Percentiles rank a stretch among this genome's conserved stretches.
Conservation (phyloP, 371 early-diverging fungal species). For the Lichtheimia ornata region DNA sequence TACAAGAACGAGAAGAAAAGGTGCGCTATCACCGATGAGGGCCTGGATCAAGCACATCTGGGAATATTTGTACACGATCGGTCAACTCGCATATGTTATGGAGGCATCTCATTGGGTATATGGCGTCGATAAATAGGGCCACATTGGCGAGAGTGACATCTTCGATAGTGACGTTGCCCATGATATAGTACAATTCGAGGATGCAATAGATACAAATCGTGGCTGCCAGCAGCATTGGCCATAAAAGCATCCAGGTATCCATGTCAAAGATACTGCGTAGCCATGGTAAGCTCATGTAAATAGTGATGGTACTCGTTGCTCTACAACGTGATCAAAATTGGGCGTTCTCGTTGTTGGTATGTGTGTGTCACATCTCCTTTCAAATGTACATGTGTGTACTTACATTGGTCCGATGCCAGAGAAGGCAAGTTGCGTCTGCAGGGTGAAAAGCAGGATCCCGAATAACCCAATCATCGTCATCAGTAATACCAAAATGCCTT, state of each 20-base stretch:
- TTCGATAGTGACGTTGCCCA: conserved; percentile 31
- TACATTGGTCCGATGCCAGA: conserved; percentile 36
- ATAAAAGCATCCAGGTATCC: conserved; percentile 30
- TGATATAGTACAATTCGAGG: conserved; percentile 48
- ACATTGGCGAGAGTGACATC: conserved; percentile 43
- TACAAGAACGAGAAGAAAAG: background rate
- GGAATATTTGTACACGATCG: conserved; percentile 26
- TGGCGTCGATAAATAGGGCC: conserved; percentile 39
- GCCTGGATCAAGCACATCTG: conserved; percentile 19
- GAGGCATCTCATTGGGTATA: conserved; percentile 45
- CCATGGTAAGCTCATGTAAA: conserved; percentile 31
- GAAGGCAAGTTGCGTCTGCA: conserved; percentile 30
- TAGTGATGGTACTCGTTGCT: conserved; percentile 19
- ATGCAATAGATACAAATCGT: conserved; percentile 34
- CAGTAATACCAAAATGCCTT: conserved; percentile 31
- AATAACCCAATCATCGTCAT: conserved; percentile 28
- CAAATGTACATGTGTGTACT: conserved; percentile 4
- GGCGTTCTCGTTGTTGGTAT: background rate
- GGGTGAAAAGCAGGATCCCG: conserved; percentile 26
- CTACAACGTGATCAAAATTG: conserved; percentile 10
- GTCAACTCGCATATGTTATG: conserved; percentile 50
- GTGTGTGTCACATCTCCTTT: too few relatives aligned
- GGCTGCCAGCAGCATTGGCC: conserved; percentile 30
- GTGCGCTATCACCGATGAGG: background rate
- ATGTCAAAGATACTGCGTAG: conserved; percentile 19